Base-by-base conservation (phyloP, 257 asterid genomes). In the Solanum raphanifolium region DNA sequence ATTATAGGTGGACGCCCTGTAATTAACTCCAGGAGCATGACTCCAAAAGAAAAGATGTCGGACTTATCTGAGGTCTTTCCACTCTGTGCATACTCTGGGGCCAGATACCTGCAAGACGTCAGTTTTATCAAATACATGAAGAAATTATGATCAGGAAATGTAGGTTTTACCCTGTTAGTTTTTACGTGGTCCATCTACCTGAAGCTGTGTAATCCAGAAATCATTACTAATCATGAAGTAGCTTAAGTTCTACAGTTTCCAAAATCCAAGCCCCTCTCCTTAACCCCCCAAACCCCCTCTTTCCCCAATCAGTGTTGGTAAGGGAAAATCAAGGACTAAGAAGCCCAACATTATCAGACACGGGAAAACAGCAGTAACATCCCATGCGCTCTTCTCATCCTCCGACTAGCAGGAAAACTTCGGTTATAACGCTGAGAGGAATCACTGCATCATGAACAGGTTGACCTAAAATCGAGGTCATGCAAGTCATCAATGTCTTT, bases 31-130 rank as follows among this genome's bases (percentile, higher is more conserved):
- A 87, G 65, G 71, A 89, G 89, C 88, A 87, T 15, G 32, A 87
- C 88, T 13, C 91, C 91, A 15, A 69, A 89, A 3, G 91, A 89
- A 86, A 84, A 89, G 29, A 89, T 87, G 46, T 89, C 89, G 15
- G 91, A 89, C 32, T 87, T 89, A 34, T 89, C 88, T n/a, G 89
- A 73, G 35, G 83, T 36, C 39, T 87, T 87, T 23, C 91, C 91
- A 60, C 87, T 83, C 39, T 32, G 65, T 60, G 89, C 89, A 84
- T 87, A 89, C 29, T 87, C 89, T 25, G 88, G 89, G 29, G 91
- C 91, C 66, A 89, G 71, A 27, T 89, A 89, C 83, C 91, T 89
- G 81, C 82, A 84, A 82, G 85, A 82, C 20, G 15, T 29, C 41
- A 23, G 43, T n/a, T 39, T 75, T n/a, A 76, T 38, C 58, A 76